Base-by-base conservation (phyloP, 2,329 filamentous ascomycete genomes). In the Exophiala viscosa region DNA sequence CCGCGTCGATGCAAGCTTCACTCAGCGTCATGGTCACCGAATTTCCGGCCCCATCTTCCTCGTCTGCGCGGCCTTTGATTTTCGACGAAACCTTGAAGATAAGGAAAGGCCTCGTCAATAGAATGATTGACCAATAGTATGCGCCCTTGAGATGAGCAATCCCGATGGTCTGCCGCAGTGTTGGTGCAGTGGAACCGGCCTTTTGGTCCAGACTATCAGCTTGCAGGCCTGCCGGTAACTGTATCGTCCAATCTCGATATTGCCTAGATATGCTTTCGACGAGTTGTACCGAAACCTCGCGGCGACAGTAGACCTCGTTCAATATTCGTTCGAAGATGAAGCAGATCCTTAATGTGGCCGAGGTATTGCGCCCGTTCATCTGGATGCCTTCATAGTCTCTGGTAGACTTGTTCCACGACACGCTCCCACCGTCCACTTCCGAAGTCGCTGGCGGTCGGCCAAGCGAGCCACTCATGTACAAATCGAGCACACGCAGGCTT, bases 81-180 rank as follows among this genome's bases (percentile, higher is more conserved):
- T 60, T 61, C 10, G 59, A 60, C n/a, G 70, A 76, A 1, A 78
- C 67, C 45, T 77, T 73, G 58, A 76, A 79, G 20, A 78, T 73
- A 9, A 80, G 66, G 50, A 80, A 80, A 0, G 77, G 77, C n/a
- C 76, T 67, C 5, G 77, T 78, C 3, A 79, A 63, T 3, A 80
- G 66, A 62, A 79, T 78, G 39, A 80, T 78, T 1, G 74, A 76
- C 66, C 77, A 80, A 60, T 78, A 78, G 52, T 79, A 80, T 2
- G 76, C 71, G 31, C 73, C 73, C 11, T 79, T 69, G 1, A 76
- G 70, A 38, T 78, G 76, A n/a, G 74, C 75, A 4, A 76, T 72
- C 2, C 75, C 74, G 6, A 77, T 61, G 6, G 68, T 68, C 28
- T 63, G 67, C 34, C 69, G 62, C 42, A 69, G 62, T 0, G 55